Evolutionary conservation across 164 flowering plant genomes (phyloP).

Genomic region (Magnolia sinica): DNA sequence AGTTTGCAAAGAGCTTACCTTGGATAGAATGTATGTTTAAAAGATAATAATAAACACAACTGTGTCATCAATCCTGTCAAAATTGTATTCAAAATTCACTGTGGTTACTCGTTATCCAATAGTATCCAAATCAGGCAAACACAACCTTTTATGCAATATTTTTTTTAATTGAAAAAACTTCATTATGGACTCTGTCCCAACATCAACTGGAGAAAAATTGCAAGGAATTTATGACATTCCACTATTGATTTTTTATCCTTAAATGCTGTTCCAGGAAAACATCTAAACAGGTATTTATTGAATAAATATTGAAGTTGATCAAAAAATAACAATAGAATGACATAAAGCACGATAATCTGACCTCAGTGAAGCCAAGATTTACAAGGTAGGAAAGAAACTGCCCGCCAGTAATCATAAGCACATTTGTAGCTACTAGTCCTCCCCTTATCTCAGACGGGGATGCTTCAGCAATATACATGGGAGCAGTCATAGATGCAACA

Average conservation of each 20-base stretch:
- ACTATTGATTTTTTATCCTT: no score
- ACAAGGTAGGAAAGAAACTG: slow-evolving; percentile 94
- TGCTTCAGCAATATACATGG: slow-evolving; percentile 96
- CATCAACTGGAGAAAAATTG: no score
- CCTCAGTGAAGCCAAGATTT: slow-evolving; percentile 96
- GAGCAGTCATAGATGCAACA: slow-evolving; percentile 94
- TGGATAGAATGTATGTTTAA: no score
- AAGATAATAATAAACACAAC: no score
- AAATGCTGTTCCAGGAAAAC: background rate
- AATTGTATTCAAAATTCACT: no score
- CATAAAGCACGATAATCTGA: slow-evolving; percentile 28
- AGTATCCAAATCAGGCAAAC: no score
- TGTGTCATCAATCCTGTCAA: no score
- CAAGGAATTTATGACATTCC: background rate
- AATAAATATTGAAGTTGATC: background rate
- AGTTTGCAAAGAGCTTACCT: no score
- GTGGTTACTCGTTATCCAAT: no score
- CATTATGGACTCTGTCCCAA: no score
- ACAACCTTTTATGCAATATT: no score
- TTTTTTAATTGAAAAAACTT: no score
- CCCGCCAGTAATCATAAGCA: slow-evolving; percentile 98
- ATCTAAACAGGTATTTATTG: background rate
- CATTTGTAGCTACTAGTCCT: slow-evolving; percentile 90
- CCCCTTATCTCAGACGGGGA: slow-evolving; percentile 97
- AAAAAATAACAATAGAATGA: background rate